Evolutionary conservation across 495 filamentous ascomycete genomes (phyloP).

Genomic region (Neurospora sp.): DNA sequence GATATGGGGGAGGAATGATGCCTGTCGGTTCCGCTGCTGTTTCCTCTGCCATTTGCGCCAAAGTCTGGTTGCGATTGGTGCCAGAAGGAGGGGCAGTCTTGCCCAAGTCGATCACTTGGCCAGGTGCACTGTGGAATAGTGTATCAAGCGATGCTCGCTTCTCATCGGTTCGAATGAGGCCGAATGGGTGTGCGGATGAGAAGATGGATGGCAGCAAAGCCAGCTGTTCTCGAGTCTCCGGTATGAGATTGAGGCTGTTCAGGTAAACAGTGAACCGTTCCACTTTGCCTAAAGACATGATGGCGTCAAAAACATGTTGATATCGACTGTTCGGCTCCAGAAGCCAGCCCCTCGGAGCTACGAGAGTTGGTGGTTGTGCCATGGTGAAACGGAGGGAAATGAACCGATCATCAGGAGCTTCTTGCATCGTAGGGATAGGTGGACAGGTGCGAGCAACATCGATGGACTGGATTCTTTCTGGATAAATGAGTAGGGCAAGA

Average conservation of each 20-base stretch:
- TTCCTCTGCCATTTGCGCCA: neutral
- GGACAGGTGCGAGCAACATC: neutral
- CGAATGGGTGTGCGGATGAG: neutral
- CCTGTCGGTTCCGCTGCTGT: neutral
- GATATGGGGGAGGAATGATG: neutral
- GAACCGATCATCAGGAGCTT: neutral
- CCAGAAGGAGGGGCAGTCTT: neutral
- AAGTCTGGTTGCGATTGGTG: neutral
- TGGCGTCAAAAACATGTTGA: neutral
- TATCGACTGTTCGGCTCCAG: neutral
- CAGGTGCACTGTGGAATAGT: neutral
- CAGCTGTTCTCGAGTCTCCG: neutral
- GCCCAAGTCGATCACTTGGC: neutral
- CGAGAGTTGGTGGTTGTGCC: no score
- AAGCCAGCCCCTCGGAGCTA: no score
- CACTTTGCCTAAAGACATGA: no score
- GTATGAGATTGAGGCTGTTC: neutral
- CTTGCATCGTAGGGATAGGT: neutral
- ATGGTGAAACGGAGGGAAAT: neutral
- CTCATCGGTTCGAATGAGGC: neutral
- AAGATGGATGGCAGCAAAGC: slow-evolving; percentile 2
- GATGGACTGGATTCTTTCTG: slow-evolving; percentile 1
- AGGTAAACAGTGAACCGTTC: slow-evolving; percentile 5
- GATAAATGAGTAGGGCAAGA: neutral
- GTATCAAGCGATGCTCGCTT: neutral